These are phyloP conservation scores for Apiospora marii DNA, from an alignment of 2,329 filamentous ascomycete species.

Conservation along the genomic window DNA sequence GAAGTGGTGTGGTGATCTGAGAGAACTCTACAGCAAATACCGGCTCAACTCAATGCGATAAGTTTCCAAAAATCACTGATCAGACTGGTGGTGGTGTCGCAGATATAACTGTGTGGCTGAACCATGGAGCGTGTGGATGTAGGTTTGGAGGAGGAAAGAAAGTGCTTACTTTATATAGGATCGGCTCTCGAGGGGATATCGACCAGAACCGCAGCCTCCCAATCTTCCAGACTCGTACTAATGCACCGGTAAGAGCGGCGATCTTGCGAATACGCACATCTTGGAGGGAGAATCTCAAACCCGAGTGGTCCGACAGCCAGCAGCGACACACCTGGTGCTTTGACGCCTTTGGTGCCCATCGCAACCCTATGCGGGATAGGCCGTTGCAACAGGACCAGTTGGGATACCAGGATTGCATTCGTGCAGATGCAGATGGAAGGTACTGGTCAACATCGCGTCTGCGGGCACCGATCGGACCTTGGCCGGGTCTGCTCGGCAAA, in stretches of 20 bases:
- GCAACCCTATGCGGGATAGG: constrained; percentile 14
- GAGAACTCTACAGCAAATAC: not conserved
- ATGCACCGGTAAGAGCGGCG: not conserved
- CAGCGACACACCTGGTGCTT: not conserved
- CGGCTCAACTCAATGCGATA: not conserved
- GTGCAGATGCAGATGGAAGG: not conserved
- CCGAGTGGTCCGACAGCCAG: not conserved
- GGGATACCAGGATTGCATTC: not conserved
- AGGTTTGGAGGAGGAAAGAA: not conserved
- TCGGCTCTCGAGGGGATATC: not conserved
- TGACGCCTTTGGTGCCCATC: not conserved
- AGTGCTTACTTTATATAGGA: constrained; percentile 1
- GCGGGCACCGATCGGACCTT: constrained; percentile 6
- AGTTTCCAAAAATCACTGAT: not conserved
- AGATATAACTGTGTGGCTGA: not conserved
- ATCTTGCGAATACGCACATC: not conserved
- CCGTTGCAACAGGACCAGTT: constrained; percentile 2
- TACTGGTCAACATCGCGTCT: not conserved
- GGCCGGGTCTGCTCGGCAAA: constrained; percentile 5
- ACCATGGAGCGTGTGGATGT: not conserved
- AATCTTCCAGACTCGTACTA: not conserved
- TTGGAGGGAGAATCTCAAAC: not conserved
- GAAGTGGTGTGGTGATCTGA: not conserved
- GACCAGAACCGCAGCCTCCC: not conserved
- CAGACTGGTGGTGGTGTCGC: not conserved